Conservation (phyloP, 2,329 filamentous ascomycete species). For the Passalora sequoiae region DNA sequence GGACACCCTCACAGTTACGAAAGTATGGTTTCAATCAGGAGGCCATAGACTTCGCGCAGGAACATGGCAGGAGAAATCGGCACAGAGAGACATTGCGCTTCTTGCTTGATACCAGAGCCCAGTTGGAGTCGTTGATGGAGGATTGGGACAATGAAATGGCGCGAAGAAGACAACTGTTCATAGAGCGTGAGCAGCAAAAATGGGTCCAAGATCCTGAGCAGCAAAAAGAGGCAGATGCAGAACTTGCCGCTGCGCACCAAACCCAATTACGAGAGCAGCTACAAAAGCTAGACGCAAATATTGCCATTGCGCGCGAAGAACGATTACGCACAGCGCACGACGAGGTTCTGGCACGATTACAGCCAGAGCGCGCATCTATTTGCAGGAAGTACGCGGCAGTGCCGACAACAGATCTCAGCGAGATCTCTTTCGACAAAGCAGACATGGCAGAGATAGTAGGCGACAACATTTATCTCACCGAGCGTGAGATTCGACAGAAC, state of each 20-base stretch:
- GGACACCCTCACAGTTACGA: slow-evolving; percentile 16
- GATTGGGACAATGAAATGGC: slow-evolving; percentile 13
- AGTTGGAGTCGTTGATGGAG: slow-evolving; percentile 14
- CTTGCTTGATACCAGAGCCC: slow-evolving; percentile 16
- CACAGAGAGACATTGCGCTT: slow-evolving; percentile 19
- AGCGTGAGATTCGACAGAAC: slow-evolving; percentile 25
- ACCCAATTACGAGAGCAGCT: too few species aligned
- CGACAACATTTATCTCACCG: slow-evolving; percentile 13
- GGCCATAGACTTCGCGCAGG: slow-evolving; percentile 24
- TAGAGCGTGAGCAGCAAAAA: too few species aligned
- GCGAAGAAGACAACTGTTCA: too few species aligned
- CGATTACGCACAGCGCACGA: slow-evolving; percentile 10
- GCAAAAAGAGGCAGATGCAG: too few species aligned
- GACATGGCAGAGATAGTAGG: slow-evolving; percentile 17
- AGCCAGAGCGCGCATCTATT: slow-evolving; percentile 8
- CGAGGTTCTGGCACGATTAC: slow-evolving; percentile 11
- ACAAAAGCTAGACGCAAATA: slow-evolving; percentile 7
- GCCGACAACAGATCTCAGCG: slow-evolving; percentile 14
- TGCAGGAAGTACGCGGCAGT: slow-evolving; percentile 14
- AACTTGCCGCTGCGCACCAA: too few species aligned
- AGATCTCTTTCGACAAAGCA: slow-evolving; percentile 15
- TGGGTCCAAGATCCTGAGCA: too few species aligned
- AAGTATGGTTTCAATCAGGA: slow-evolving; percentile 23
- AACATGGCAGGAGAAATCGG: slow-evolving; percentile 24
- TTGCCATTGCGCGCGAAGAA: slow-evolving; percentile 10